phyloP scores from a whole-genome alignment of 2,329 filamentous ascomycete species.

The Macrophomina phaseolina region DNA sequence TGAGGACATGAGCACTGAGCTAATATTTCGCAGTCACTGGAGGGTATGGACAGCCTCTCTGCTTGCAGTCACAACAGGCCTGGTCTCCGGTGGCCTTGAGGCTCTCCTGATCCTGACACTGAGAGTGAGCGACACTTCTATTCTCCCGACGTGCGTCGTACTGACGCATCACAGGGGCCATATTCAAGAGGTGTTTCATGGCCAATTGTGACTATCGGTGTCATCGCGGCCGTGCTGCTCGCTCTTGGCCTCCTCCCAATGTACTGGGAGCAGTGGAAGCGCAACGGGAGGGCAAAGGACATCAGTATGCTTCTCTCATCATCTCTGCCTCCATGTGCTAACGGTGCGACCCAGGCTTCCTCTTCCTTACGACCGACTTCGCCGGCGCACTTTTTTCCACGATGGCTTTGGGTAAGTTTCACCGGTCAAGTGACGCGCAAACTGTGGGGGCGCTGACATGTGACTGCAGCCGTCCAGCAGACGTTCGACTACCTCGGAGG shows the following conservation, averaged over 20 bases:
- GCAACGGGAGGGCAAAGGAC: slow-evolving; percentile 65
- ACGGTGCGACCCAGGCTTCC: slow-evolving; percentile 45
- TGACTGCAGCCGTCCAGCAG: slow-evolving; percentile 60
- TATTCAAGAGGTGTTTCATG: slow-evolving; percentile 60
- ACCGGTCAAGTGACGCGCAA: no score
- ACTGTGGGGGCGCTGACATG: not conserved
- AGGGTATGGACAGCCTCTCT: slow-evolving; percentile 53
- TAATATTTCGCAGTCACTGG: slow-evolving; percentile 50
- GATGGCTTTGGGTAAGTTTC: slow-evolving; percentile 61
- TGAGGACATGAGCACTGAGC: slow-evolving; percentile 31
- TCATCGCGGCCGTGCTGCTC: slow-evolving; percentile 63
- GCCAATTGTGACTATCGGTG: slow-evolving; percentile 62
- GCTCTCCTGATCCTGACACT: slow-evolving; percentile 63
- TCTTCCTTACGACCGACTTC: slow-evolving; percentile 67
- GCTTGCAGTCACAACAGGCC: slow-evolving; percentile 48
- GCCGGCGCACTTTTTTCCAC: slow-evolving; percentile 68
- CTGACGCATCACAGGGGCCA: slow-evolving; percentile 50
- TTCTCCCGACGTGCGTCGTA: not conserved
- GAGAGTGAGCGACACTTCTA: slow-evolving; percentile 48
- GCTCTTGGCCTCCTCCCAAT: slow-evolving; percentile 63
- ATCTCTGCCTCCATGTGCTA: not conserved
- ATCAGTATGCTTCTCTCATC: slow-evolving; percentile 53
- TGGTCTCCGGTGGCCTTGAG: slow-evolving; percentile 60
- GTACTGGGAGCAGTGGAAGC: slow-evolving; percentile 67
- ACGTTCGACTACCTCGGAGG: slow-evolving; percentile 67